Evolutionary conservation across 352 stramenopile species (phyloP), one percentile per base, ranked within the genome.

Genomic region (Pythium grandisporangium): DNA sequence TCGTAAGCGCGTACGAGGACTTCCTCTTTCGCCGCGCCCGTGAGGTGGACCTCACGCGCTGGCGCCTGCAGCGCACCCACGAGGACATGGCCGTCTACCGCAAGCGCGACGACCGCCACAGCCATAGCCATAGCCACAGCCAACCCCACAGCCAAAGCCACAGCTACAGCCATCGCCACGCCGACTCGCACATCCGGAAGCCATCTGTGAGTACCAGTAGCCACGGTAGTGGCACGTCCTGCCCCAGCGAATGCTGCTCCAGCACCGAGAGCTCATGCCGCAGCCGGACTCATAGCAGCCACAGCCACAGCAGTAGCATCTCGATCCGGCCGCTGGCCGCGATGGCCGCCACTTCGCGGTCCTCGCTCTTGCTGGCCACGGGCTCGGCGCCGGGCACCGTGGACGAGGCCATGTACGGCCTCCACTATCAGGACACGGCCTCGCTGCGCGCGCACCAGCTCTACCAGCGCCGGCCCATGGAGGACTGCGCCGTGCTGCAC

Each of bases 321-420:
- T 45, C 67, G 44, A 69, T 80, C 33, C 64, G 64, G 0, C 70
- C 70, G 19, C 63, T 56, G 23, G 60, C 66, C n/a, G 56, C 62
- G 0, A 48, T 78, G 25, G 66, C 70, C 0, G 66, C 64, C 5
- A 72, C 54, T 39, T 66, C 55, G 20, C 58, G 60, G 13, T 53
- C 64, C 32, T 59, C 58, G 0, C 30, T 66, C 8, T 37, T 8
- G 10, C 14, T 74, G 19, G 51, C 45, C 20, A 62, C 45, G 2
- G 65, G 63, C 5, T 59, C 51, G 8, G 40, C 70, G 7, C 50
- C 64, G 6, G 68, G 71, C 17, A 63, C 55, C 14, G 26, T 84
- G 13, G 68, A 82, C 20, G 71, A 84, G 39, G 51, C 58, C 16
- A 55, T 81, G 42, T 82, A 79, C 42, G 68, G 66, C 22, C 46